Percentiles rank a stretch among this genome's conserved stretches.
Conservation (phyloP, 169 alveolate genomes). For the Plasmodium knowlesi region DNA sequence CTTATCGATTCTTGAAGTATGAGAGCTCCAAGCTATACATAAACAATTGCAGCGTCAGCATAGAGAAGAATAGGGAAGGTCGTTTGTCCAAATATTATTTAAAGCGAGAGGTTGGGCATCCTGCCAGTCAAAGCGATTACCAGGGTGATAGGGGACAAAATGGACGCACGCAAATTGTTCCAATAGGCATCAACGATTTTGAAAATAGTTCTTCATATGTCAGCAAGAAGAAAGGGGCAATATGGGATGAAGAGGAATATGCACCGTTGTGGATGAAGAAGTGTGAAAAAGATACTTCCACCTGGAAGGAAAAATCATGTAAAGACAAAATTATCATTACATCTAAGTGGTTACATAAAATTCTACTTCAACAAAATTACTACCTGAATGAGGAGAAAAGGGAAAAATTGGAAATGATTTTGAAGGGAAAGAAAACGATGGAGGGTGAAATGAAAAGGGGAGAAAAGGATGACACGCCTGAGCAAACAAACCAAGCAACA, state of each 20-base stretch:
- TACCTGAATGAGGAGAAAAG: conserved; percentile 3
- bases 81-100: conserved; percentile 12
- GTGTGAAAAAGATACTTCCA: not conserved
- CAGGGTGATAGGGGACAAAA: not conserved
- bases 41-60: conserved; percentile 20
- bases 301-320: not conserved
- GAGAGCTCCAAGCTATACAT: conserved; percentile 15
- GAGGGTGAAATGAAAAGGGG: not conserved
- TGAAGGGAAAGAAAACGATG: not conserved
- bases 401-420: not conserved
- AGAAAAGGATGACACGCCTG: not conserved
- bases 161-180: conserved; percentile 13
- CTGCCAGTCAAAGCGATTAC: not conserved
- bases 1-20: conserved; percentile 38
- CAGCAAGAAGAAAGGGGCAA: not conserved
- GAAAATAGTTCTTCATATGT: not conserved
- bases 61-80: conserved; percentile 10
- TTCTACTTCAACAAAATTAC: conserved; percentile 30
- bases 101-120: not conserved
- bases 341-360: conserved; percentile 43
- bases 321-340: not conserved
- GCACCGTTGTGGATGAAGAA: not conserved
- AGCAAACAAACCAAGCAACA: not conserved
- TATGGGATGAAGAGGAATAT: not conserved
- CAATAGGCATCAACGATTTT: conserved; percentile 37